Evolutionary conservation across 768 basidiomycete genomes (phyloP).

Genomic region (Lactarius sanguifluus): DNA sequence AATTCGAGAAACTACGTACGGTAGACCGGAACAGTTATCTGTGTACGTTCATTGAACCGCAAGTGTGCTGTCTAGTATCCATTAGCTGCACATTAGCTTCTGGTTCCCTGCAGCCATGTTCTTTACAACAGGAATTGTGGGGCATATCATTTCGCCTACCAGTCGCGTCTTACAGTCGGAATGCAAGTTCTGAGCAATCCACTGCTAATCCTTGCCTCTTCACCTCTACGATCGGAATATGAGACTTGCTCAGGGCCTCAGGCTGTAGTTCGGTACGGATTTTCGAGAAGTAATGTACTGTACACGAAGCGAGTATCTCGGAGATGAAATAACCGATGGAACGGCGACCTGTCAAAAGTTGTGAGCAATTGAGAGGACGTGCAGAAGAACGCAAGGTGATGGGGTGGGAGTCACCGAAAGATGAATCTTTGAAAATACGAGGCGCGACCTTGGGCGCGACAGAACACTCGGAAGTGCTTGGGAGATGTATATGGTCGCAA

Average conservation of each 20-base stretch:
- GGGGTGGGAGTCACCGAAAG: background rate
- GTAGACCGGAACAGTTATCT: background rate
- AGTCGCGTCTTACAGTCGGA: background rate
- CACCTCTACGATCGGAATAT: background rate
- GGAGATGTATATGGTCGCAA: background rate
- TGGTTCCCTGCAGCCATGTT: background rate
- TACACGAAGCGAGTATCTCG: background rate
- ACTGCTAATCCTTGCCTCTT: background rate
- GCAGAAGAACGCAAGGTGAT: background rate
- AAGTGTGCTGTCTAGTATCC: background rate
- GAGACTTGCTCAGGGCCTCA: too few species aligned
- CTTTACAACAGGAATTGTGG: background rate
- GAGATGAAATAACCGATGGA: background rate
- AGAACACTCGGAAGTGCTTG: background rate
- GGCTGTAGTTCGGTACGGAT: background rate
- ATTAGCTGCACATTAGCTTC: background rate
- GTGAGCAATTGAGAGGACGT: background rate
- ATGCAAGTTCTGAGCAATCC: background rate
- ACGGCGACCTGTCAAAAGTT: background rate
- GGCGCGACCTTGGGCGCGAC: too few species aligned
- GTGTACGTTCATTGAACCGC: background rate
- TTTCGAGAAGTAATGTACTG: background rate
- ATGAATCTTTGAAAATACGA: background rate
- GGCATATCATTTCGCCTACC: background rate
- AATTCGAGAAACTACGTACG: background rate